Base-by-base conservation (phyloP, 352 stramenopile genomes). In the Blastocystis sp. region DNA sequence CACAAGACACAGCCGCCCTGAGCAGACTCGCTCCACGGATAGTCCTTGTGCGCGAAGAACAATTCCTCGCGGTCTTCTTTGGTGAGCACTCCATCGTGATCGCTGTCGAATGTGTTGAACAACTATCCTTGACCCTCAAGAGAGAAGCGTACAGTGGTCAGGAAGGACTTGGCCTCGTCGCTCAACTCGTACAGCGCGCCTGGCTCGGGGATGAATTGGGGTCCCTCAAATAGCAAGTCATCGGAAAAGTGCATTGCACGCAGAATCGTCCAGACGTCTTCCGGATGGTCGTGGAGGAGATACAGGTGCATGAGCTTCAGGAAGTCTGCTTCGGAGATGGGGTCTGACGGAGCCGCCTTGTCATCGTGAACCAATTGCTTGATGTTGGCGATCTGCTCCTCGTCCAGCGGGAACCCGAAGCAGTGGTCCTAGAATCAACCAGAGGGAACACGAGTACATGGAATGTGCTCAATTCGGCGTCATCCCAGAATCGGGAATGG, bases 241-340 rank as follows among this genome's bases (percentile, higher is more conserved):
- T 71, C 64, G 24, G 48, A 11, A 21, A 66, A 81, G 19, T 81
- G 14, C 48, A 81, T 45, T 10, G 71, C 38, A 14, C 17, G 24
- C 9, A 81, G 48, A 10, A 64, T 40, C 21, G 24, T 43, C 71
- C 71, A 81, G 4, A 81, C 71, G 9, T 54, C 66, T 48, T 81
- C 71, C 21, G 42, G 9, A 34, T 65, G 38, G n/a, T 81, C 71
- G 9, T 59, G 71, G 11, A 40, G 42, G 3, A 81, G 11, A 45
- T 66, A 81, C 1, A 81, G 71, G 4, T 59, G 43, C 71, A 81
- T 81, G 3, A 81, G n/a, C 28, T 54, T 60, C 14, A 81, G 19
- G 28, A 81, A 81, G 21, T 59, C 52, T 3, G 9, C 4, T 42
- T 81, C 71, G 21, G 71, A 21, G 60, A 81, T 64, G n/a, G 48